Conservation (phyloP, 2,329 filamentous ascomycete genomes). For the Pyricularia pennisetigena region DNA sequence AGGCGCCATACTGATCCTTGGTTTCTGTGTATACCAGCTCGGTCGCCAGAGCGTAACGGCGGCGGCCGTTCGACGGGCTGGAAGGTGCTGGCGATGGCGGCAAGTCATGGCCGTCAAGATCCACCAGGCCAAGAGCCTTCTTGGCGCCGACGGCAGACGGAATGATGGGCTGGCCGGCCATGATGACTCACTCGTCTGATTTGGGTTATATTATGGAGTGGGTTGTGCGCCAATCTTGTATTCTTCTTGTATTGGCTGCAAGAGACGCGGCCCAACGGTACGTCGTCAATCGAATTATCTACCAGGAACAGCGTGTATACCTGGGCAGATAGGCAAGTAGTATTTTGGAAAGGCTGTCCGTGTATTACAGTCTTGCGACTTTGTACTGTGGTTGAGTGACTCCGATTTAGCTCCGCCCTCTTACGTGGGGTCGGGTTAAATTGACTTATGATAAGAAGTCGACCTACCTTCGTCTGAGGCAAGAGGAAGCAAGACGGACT, state of each 20-base stretch:
- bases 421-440: neutral
- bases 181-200: neutral
- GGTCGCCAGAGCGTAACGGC: conserved; percentile 85
- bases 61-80: conserved; percentile 70
- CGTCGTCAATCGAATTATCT: neutral
- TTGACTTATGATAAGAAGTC: neutral
- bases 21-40: conserved; percentile 94
- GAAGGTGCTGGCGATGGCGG: conserved; percentile 91
- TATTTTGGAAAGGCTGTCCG: neutral
- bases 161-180: conserved; percentile 1
- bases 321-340: neutral
- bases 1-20: conserved; percentile 94
- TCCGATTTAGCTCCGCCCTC: neutral
- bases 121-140: conserved; percentile 36
- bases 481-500: neutral
- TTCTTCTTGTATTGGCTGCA: neutral
- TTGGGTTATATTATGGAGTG: neutral
- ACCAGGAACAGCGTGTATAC: neutral
- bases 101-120: conserved; percentile 74
- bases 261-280: neutral
- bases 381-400: neutral
- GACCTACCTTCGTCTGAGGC: neutral
- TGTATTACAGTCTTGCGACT: neutral
- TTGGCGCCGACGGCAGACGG: conserved; percentile 3
- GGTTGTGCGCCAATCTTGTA: neutral